A percentile compares a stretch with the other conserved stretches of the same genome.
Evolutionary conservation across 2,329 filamentous ascomycete species (phyloP).

Genomic region (Pyricularia sp.): DNA sequence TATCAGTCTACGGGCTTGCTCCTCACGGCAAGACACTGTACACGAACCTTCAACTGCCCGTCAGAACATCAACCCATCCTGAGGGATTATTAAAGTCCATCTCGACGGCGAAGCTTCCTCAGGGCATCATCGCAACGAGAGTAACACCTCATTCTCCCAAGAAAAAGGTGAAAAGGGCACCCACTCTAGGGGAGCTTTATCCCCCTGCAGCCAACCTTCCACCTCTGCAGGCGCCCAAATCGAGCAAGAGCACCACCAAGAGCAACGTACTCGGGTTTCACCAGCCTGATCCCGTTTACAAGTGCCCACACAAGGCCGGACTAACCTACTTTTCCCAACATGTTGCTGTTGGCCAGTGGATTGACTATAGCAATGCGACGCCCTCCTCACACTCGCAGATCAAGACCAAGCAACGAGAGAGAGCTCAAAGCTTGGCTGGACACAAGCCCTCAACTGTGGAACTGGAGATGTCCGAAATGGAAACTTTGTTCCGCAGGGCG

Average conservation of each 20-base stretch:
- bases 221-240: constrained; percentile 61
- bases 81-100: constrained; percentile 31
- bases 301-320: constrained; percentile 41
- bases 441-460: constrained; percentile 47
- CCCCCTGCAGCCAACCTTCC: constrained; percentile 57
- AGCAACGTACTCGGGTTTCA: constrained; percentile 30
- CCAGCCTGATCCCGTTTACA: constrained; percentile 33
- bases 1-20: constrained; percentile 71
- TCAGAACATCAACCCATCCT: constrained; percentile 16
- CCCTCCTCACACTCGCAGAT: constrained; percentile 41
- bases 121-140: constrained; percentile 62
- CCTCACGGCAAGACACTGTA: constrained; percentile 71
- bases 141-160: constrained; percentile 39
- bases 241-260: constrained; percentile 60
- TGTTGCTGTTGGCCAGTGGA: constrained; percentile 58
- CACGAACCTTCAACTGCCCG: constrained; percentile 64
- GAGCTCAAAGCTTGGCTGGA: constrained; percentile 57
- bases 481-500: constrained; percentile 64
- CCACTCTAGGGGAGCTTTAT: constrained; percentile 66
- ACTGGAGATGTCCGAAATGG: constrained; percentile 56
- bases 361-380: constrained; percentile 58
- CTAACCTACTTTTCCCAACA: constrained; percentile 56
- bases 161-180: constrained; percentile 41
- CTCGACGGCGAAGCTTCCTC: constrained; percentile 59
- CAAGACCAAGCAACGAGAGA: constrained; percentile 59